A percentile compares a stretch with the other conserved stretches of the same genome.
Conservation (phyloP, 2,329 filamentous ascomycete species). For the Scedosporium aurantiacum region DNA sequence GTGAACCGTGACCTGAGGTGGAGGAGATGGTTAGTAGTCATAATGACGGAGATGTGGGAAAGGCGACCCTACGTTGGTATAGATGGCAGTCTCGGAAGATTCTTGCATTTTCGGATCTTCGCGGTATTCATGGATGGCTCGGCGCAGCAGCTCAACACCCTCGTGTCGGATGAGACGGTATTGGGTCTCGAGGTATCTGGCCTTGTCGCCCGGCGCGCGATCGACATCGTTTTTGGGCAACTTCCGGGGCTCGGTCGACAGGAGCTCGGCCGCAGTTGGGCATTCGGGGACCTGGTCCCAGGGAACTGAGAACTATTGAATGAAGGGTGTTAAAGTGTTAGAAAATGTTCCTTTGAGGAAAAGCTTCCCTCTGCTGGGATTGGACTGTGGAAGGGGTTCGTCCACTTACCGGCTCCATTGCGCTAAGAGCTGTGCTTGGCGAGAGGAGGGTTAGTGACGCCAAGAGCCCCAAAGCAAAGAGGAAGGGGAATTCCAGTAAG, state of each 20-base stretch:
- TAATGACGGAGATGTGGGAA: not conserved
- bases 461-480: no score
- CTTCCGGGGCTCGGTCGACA: constrained; percentile 19
- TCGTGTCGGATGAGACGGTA: constrained; percentile 71
- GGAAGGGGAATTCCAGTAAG: no score
- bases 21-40: not conserved
- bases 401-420: no score
- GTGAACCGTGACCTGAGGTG: constrained; percentile 49
- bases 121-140: constrained; percentile 49
- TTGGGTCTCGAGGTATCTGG: constrained; percentile 59
- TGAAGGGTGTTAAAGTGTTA: no score
- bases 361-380: no score
- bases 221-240: constrained; percentile 42
- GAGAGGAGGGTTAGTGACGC: no score
- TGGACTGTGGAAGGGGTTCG: no score
- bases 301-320: not conserved
- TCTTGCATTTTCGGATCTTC: constrained; percentile 45
- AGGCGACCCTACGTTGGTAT: constrained; percentile 49
- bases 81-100: constrained; percentile 46
- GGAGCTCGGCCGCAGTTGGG: constrained; percentile 41
- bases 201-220: constrained; percentile 46
- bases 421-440: no score
- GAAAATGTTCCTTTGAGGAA: no score
- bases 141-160: constrained; percentile 55
- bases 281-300: constrained; percentile 35